Evolutionary conservation across 2,329 filamentous ascomycete species (phyloP), one percentile per base, ranked within the genome.

Genomic region (Talaromyces islandicus): DNA sequence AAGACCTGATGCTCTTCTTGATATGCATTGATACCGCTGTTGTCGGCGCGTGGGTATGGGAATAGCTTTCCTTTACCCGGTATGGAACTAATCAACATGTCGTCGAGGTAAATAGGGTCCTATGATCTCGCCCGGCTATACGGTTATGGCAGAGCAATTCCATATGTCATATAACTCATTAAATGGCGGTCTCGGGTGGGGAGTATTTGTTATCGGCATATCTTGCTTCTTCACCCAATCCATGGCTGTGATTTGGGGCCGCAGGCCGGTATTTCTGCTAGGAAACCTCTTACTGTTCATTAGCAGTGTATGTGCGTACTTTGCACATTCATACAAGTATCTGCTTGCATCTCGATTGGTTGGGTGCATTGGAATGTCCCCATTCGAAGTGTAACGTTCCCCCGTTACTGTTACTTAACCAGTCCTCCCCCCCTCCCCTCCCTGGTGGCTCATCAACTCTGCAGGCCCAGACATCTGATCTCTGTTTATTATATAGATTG

Each of bases 1-100:
- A 78, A 60, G 73, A 77, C 63, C 60, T 73, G 3, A 75, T 76
- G 61, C 60, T 77, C 11, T 66, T 74, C 54, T 70, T 77, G 43
- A 73, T 76, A 56, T 70, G 70, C 41, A 69, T 75, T 53, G 72
- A 73, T 61, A 74, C 73, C 0, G 71, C 69, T 12, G 70, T 75
- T 72, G 35, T 38, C 14, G 35, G 35, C 7, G 35, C 35, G 7
- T 38, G 35, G 35, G 35, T 38, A 38, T 38, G 35, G 17, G 14
- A 38, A 38, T 7, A n/a, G 7, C 35, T 17, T n/a, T n/a, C 17
- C 7, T 38, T 38, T n/a, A 3, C 7, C 4, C 35, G 14, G n/a
- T 38, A 38, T n/a, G 17, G 35, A 7, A 12, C 35, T 38, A 38
- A 38, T 4, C 17, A 38, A 38, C 7, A 6, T 7, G 14, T 38